These are phyloP conservation scores for Boletus patriciae DNA, from an alignment of 768 basidiomycete genomes.

Conservation along the genomic window DNA sequence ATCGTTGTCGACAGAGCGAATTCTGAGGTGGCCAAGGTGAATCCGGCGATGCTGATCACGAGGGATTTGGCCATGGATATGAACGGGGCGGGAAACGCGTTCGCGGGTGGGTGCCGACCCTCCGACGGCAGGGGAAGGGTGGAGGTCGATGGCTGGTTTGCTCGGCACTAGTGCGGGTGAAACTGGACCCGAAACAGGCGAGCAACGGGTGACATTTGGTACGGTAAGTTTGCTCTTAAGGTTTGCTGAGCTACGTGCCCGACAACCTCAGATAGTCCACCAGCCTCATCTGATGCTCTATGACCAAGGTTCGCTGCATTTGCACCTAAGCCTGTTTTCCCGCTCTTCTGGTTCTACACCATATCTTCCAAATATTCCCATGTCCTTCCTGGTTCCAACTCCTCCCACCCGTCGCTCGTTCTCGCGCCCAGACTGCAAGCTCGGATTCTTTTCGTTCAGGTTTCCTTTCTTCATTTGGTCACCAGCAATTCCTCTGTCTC, in stretches of 20 bases:
- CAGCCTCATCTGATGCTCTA: constrained; percentile 45
- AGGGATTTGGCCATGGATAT: constrained; percentile 84
- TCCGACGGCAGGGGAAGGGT: constrained; percentile 59
- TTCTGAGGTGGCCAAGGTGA: constrained; percentile 47
- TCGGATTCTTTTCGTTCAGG: constrained; percentile 46
- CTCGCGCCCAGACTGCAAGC: constrained; percentile 35
- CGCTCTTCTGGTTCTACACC: constrained; percentile 55
- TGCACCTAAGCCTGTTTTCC: constrained; percentile 50
- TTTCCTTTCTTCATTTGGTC: constrained; percentile 57
- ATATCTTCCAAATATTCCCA: constrained; percentile 45
- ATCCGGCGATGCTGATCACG: constrained; percentile 54
- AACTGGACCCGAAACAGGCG: constrained; percentile 25
- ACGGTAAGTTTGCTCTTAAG: constrained; percentile 44
- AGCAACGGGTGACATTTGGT: constrained; percentile 60
- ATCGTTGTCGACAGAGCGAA: constrained; percentile 69
- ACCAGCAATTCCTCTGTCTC: constrained; percentile 48
- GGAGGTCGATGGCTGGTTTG: constrained; percentile 51
- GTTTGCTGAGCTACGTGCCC: constrained; percentile 16
- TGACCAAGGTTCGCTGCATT: constrained; percentile 65
- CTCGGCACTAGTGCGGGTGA: constrained; percentile 16
- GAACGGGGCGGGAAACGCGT: constrained; percentile 96
- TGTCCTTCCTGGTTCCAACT: constrained; percentile 50
- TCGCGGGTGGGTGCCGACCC: constrained; percentile 89
- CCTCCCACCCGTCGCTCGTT: constrained; percentile 54
- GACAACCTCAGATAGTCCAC: constrained; percentile 47